Evolutionary conservation across 2,329 filamentous ascomycete species (phyloP).

Genomic region (Bipolaris oryzae): DNA sequence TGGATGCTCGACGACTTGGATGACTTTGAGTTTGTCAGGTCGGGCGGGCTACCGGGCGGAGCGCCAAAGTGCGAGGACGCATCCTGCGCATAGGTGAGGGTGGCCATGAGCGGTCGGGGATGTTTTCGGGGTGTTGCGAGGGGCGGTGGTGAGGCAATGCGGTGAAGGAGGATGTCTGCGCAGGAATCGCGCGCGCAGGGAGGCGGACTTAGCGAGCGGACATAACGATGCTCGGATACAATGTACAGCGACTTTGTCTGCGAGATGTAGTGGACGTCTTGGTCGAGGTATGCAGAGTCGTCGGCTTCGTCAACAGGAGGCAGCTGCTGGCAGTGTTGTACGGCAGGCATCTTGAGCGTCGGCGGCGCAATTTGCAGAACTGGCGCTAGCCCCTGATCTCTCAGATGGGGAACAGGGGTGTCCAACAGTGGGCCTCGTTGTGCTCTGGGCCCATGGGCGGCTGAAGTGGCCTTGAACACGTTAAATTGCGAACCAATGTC

Average conservation of each 20-base stretch:
- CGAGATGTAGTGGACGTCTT: constrained; percentile 30
- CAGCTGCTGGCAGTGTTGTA: constrained; percentile 29
- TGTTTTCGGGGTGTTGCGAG: constrained; percentile 23
- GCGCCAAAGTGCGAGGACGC: constrained; percentile 45
- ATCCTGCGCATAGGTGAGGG: constrained; percentile 39
- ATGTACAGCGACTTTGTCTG: constrained; percentile 37
- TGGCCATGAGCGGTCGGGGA: constrained; percentile 47
- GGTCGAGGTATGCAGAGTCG: constrained; percentile 12
- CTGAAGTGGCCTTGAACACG: constrained; percentile 2
- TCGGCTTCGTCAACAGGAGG: constrained; percentile 18
- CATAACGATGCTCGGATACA: constrained; percentile 46
- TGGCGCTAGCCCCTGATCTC: constrained; percentile 18
- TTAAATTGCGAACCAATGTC: constrained; percentile 6
- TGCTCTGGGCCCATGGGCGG: constrained; percentile 22
- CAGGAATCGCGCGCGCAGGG: constrained; percentile 34
- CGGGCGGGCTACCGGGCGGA: constrained; percentile 72
- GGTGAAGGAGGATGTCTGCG: constrained; percentile 29
- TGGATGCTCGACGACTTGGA: constrained; percentile 90
- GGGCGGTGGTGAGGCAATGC: constrained; percentile 29
- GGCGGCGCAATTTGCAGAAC: constrained; percentile 40
- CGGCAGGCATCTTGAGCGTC: constrained; percentile 35
- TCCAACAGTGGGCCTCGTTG: constrained; percentile 22
- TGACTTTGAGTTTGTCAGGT: constrained; percentile 83
- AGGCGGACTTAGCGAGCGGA: constrained; percentile 39
- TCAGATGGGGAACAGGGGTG: constrained; percentile 15